phyloP scores from a whole-genome alignment of 2,329 filamentous ascomycete genomes.

The Rhexocercosporidium sp. region DNA sequence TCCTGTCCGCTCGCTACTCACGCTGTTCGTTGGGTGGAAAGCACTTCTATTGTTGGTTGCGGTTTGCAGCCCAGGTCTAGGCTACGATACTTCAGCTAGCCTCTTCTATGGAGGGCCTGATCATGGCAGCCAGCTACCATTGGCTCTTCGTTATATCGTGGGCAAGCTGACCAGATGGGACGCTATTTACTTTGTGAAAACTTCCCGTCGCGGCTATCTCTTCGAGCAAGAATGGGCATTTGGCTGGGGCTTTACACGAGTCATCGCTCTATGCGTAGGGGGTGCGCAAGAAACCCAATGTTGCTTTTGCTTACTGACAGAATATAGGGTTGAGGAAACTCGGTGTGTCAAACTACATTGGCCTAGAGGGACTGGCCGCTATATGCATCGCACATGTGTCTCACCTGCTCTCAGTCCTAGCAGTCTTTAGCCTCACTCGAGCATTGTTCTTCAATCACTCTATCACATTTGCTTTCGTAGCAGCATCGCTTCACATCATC shows the following conservation, averaged over 20 bases:
- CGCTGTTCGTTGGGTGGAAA: slow-evolving; percentile 69
- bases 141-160: slow-evolving; percentile 31
- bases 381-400: slow-evolving; percentile 72
- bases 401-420: slow-evolving; percentile 77
- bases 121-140: slow-evolving; percentile 28
- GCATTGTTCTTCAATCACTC: slow-evolving; percentile 55
- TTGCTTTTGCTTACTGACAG: slow-evolving; percentile 8
- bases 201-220: slow-evolving; percentile 66
- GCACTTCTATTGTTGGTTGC: slow-evolving; percentile 66
- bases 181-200: slow-evolving; percentile 74
- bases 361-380: slow-evolving; percentile 57
- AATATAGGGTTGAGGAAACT: slow-evolving; percentile 36
- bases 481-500: slow-evolving; percentile 77
- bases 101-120: slow-evolving; percentile 48
- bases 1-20: slow-evolving; percentile 33
- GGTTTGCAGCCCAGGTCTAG: slow-evolving; percentile 57
- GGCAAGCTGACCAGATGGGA: slow-evolving; percentile 76
- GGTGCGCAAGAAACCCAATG: slow-evolving; percentile 27
- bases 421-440: slow-evolving; percentile 70
- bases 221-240: slow-evolving; percentile 91
- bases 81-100: slow-evolving; percentile 80
- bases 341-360: slow-evolving; percentile 42
- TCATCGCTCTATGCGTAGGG: slow-evolving; percentile 43
- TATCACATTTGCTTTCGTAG: slow-evolving; percentile 63
- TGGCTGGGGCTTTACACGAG: slow-evolving; percentile 57